Conservation (phyloP, 2,329 filamentous ascomycete species). For the Ophiostoma sp. region DNA sequence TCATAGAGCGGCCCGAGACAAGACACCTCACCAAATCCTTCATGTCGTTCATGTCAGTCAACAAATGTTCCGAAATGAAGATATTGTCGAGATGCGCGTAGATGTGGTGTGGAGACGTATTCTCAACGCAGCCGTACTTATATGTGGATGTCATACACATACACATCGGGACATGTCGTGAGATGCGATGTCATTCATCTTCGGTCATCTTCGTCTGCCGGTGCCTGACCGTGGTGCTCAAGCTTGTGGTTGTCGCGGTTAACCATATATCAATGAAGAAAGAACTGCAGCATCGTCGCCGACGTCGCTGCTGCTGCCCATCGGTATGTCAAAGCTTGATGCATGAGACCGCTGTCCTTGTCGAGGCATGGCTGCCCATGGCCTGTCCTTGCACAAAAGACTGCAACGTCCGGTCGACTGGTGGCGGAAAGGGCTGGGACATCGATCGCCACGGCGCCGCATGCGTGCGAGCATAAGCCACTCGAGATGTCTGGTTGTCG, state of each 20-base stretch:
- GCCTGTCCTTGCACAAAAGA: slow-evolving; percentile 1
- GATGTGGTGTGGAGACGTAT: background rate
- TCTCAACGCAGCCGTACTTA: too few species aligned
- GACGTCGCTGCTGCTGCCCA: background rate
- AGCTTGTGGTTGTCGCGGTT: background rate
- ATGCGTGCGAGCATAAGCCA: background rate
- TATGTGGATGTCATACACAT: too few species aligned
- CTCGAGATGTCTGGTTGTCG: background rate
- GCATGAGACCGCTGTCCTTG: background rate
- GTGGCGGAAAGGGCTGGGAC: background rate
- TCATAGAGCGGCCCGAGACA: slow-evolving; percentile 16
- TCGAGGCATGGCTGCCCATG: background rate
- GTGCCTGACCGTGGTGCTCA: background rate
- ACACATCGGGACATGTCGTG: background rate
- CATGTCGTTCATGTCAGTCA: background rate
- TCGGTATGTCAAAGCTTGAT: background rate
- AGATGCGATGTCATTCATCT: background rate
- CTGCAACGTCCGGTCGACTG: background rate
- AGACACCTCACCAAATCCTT: background rate
- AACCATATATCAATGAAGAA: background rate
- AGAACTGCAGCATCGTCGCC: background rate
- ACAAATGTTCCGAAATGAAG: slow-evolving; percentile 10
- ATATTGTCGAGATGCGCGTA: background rate
- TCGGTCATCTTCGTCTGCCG: background rate
- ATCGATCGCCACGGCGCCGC: slow-evolving; percentile 3